Base-by-base conservation (phyloP, 768 basidiomycete species). In the Tulasnella sp. region DNA sequence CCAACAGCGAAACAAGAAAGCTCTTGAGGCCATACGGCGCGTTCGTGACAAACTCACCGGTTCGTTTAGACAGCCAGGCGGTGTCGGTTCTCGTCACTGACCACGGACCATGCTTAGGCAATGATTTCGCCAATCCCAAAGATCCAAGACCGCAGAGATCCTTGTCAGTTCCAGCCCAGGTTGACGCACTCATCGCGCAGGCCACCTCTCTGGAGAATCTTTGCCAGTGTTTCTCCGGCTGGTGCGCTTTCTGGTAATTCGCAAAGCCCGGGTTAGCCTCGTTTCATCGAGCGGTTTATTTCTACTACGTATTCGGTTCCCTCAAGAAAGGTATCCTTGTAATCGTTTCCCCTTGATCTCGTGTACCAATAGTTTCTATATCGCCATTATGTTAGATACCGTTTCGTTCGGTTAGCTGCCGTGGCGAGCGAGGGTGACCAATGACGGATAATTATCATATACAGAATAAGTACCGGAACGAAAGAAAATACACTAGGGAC, bases 211-310 rank as follows among this genome's bases (percentile, higher is more conserved):
- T 98, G 64, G 96, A 98, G 83, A 97, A 99, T 82, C 88, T 99
- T 1, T 97, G 95, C 82, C 96, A 97, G 82, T 96, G 94, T 81
- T 97, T 97, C 86, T 93, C 94, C 78, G 96, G 96, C 82, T 97
- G 95, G 96, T 91, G 80, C 73, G 88, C 74, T 37, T 31, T 73
- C 72, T 37, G 31, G 67, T 68, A 49, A 49, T 7, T n/a, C 22
- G 49, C 11, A 6, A 6, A n/a, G 22, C 8, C 11, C 19, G n/a
- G 1, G 49, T 49, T n/a, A 49, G 22, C 11, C 22, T 49, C 22
- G 49, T 49, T 49, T 49, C 49, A 19, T n/a, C n/a, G 19, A 11
- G 49, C n/a, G 5, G 22, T 49, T 49, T 2, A 11, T n/a, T 9
- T 8, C 5, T n/a, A 22, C n/a, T 9, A 22, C 49, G 22, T 5